A percentile compares a stretch with the other conserved stretches of the same genome.
phyloP scores from a whole-genome alignment of 2,329 filamentous ascomycete genomes.

The Monosporascus sp. region DNA sequence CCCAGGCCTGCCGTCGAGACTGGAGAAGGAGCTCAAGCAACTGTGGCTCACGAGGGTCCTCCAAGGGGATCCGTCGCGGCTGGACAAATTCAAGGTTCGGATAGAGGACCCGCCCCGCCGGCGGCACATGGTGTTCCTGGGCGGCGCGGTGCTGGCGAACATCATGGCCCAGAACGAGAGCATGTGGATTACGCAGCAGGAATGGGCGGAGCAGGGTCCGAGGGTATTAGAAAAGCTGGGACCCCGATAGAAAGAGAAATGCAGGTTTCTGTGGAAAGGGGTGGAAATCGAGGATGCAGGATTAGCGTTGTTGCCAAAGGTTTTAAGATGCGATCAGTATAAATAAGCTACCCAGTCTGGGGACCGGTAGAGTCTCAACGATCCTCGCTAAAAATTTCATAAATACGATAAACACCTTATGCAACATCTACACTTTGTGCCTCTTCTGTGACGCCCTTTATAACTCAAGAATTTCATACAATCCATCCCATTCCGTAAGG shows the following conservation, averaged over 20 bases:
- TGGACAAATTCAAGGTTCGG: constrained; percentile 98
- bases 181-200: constrained; percentile 97
- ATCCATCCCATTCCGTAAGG: no score
- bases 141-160: constrained; percentile 92
- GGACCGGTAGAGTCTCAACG: no score
- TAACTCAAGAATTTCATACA: no score
- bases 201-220: constrained; percentile 91
- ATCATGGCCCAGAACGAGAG: constrained; percentile 98
- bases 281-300: not conserved
- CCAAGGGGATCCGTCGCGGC: constrained; percentile 82
- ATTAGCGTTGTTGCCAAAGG: no score
- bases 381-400: no score
- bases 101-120: constrained; percentile 96
- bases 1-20: constrained; percentile 82
- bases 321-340: no score
- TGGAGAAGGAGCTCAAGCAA: constrained; percentile 99
- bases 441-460: no score
- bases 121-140: constrained; percentile 99
- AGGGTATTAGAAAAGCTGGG: constrained; percentile 87
- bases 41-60: constrained; percentile 92
- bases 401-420: no score
- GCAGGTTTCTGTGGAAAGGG: not conserved
- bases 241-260: constrained; percentile 55
- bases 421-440: no score
- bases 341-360: no score